phyloP scores from a whole-genome alignment of 805 yeast genomes.

The Scheffersomyces spartinae region DNA sequence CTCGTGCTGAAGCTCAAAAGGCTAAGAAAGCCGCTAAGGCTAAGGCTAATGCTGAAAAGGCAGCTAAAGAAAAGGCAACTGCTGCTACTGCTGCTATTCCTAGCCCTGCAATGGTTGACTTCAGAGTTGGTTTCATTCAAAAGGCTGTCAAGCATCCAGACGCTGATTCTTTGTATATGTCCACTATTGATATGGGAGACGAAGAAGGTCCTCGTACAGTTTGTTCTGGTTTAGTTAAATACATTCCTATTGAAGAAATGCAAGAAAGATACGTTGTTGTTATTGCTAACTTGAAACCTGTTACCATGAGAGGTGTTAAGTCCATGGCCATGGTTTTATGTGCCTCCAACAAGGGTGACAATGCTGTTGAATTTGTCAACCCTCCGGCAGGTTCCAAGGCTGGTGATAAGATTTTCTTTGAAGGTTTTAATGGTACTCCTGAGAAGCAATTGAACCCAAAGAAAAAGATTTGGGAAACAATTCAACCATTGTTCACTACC shows the following conservation, averaged over 20 bases:
- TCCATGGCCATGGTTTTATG: constrained; percentile 96
- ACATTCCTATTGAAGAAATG: constrained; percentile 86
- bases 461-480: constrained; percentile 95
- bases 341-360: constrained; percentile 69
- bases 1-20: constrained; percentile 43
- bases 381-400: constrained; percentile 91
- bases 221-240: constrained; percentile 91
- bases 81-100: constrained; percentile 53
- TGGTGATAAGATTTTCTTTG: constrained; percentile 95
- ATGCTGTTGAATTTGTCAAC: constrained; percentile 77
- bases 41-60: constrained; percentile 51
- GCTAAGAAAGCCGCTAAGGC: constrained; percentile 55
- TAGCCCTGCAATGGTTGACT: constrained; percentile 76
- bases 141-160: constrained; percentile 96
- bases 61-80: constrained; percentile 38
- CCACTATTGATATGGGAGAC: constrained; percentile 95
- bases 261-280: constrained; percentile 86
- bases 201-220: constrained; percentile 96
- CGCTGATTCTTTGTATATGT: constrained; percentile 92
- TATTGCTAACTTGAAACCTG: constrained; percentile 96
- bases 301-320: constrained; percentile 93
- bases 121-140: constrained; percentile 93
- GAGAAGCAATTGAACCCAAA: constrained; percentile 91
- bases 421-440: constrained; percentile 81
- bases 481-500: constrained; percentile 87